Conservation (phyloP, 2,329 filamentous ascomycete genomes). For the Hirsutella minnesotensis region DNA sequence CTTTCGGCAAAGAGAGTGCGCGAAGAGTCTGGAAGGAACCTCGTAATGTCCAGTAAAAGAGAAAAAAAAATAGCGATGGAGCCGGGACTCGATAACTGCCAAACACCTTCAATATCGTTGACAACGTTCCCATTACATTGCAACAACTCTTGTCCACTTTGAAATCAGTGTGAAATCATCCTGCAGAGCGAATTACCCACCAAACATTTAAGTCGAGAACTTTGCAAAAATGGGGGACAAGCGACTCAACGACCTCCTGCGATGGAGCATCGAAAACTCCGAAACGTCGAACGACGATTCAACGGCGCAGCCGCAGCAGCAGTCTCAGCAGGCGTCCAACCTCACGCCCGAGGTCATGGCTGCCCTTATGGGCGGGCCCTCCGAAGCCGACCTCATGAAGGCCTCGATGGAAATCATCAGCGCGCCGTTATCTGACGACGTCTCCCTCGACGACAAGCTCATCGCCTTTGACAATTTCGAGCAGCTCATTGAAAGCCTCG, state of each 20-base stretch:
- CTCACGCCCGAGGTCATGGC: constrained; percentile 61
- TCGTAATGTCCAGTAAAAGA: background rate
- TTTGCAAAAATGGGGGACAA: constrained; percentile 27
- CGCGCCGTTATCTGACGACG: constrained; percentile 45
- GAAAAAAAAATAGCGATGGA: background rate
- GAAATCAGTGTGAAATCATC: too few species aligned
- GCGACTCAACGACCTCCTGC: constrained; percentile 62
- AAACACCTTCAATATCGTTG: too few species aligned
- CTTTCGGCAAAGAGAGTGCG: background rate
- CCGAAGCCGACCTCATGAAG: constrained; percentile 86
- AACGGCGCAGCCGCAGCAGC: constrained; percentile 18
- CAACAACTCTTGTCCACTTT: too few species aligned
- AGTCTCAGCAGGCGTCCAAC: constrained; percentile 20
- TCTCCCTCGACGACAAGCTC: constrained; percentile 63
- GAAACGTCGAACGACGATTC: constrained; percentile 17
- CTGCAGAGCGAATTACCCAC: too few species aligned
- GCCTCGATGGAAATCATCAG: constrained; percentile 68
- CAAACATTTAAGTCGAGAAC: too few species aligned
- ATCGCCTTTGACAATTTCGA: constrained; percentile 91
- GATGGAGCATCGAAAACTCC: constrained; percentile 56
- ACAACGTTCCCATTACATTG: too few species aligned
- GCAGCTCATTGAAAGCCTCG: constrained; percentile 80
- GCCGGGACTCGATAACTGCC: too few species aligned
- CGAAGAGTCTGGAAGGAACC: background rate
- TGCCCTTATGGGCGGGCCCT: constrained; percentile 71